phyloP scores from a whole-genome alignment of 2,329 filamentous ascomycete species.

The Aspergillus oerlinghausenensis region DNA sequence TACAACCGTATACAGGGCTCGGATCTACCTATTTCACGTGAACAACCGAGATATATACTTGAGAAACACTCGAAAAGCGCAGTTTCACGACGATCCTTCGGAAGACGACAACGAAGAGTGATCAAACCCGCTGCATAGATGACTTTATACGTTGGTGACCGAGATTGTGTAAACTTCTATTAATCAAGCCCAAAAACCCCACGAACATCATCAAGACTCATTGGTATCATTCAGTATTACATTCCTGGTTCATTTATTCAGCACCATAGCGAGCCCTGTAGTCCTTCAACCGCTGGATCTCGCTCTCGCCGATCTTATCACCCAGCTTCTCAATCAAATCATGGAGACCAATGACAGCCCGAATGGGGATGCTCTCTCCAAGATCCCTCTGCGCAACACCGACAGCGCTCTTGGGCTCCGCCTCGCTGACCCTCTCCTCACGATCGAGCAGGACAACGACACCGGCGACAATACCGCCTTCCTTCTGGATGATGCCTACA shows the following conservation, averaged over 20 bases:
- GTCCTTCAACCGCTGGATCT: slow-evolving; percentile 65
- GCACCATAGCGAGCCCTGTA: slow-evolving; percentile 56
- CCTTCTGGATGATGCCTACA: slow-evolving; percentile 78
- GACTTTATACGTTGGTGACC: neutral
- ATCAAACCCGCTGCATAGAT: neutral
- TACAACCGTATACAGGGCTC: neutral
- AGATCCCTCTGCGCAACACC: slow-evolving; percentile 80
- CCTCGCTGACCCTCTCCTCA: slow-evolving; percentile 58
- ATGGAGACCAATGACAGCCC: slow-evolving; percentile 66
- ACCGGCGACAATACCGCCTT: slow-evolving; percentile 79
- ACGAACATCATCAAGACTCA: neutral
- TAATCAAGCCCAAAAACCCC: neutral
- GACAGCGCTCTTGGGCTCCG: slow-evolving; percentile 69
- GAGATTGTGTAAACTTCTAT: neutral
- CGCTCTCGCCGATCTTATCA: slow-evolving; percentile 56
- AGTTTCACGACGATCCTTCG: neutral
- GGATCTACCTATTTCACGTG: neutral
- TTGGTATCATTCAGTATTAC: slow-evolving; percentile 22
- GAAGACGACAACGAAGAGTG: too few relatives aligned
- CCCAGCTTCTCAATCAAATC: slow-evolving; percentile 72
- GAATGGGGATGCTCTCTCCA: slow-evolving; percentile 64
- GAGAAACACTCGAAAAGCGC: neutral
- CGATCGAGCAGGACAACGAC: slow-evolving; percentile 86
- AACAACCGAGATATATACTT: neutral
- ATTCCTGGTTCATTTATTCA: slow-evolving; percentile 24